phyloP scores from a whole-genome alignment of 257 asterid species.

The Knoxia roxburghii region DNA sequence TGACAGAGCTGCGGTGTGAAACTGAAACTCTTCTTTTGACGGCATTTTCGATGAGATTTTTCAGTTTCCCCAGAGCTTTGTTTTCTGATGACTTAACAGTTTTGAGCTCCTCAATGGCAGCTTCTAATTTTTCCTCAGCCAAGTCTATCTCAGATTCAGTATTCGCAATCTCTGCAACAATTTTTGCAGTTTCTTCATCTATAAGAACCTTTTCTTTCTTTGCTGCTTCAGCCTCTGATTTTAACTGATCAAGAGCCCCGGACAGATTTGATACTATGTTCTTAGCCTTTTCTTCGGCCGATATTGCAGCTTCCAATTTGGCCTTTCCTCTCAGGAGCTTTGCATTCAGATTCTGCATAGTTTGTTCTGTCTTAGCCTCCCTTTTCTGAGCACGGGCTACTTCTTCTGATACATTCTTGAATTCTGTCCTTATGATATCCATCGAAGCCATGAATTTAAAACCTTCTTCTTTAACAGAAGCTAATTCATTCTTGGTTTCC shows the following conservation, averaged over 20 bases:
- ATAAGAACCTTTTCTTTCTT: constrained; percentile 36
- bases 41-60: constrained; percentile 38
- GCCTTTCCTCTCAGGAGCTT: constrained; percentile 64
- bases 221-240: constrained; percentile 47
- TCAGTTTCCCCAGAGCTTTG: constrained; percentile 54
- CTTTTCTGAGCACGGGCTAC: constrained; percentile 39
- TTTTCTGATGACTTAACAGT: constrained; percentile 62
- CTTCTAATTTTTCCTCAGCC: constrained; percentile 55
- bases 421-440: constrained; percentile 59
- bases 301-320: constrained; percentile 56
- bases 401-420: constrained; percentile 46
- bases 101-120: constrained; percentile 52
- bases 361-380: constrained; percentile 48
- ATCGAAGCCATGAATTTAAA: constrained; percentile 79
- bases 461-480: constrained; percentile 41
- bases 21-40: constrained; percentile 50
- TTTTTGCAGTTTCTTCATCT: constrained; percentile 40
- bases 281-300: constrained; percentile 52
- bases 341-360: constrained; percentile 51
- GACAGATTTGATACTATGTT: constrained; percentile 43
- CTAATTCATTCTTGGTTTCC: constrained; percentile 44
- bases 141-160: constrained; percentile 46
- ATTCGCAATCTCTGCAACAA: constrained; percentile 46
- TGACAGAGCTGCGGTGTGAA: constrained; percentile 39
- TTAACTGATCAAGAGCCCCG: constrained; percentile 45